phyloP scores from a whole-genome alignment of 768 basidiomycete species.

The Russula sp. region DNA sequence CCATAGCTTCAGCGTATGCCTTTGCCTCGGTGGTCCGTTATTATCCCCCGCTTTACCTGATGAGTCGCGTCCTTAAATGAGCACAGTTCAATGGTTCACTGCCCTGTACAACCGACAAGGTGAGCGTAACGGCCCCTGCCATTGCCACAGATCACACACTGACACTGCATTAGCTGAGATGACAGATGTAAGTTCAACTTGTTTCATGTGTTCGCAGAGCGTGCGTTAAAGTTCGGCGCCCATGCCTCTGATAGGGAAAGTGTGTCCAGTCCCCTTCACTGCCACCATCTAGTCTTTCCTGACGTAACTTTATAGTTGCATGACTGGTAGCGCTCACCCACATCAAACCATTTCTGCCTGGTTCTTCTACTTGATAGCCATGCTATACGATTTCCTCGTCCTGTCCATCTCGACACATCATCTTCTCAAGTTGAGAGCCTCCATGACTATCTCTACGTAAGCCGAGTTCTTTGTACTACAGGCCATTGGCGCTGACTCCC shows the following conservation, averaged over 20 bases:
- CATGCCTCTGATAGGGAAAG: slow-evolving; percentile 38
- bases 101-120: slow-evolving; percentile 51
- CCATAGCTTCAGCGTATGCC: slow-evolving; percentile 43
- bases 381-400: slow-evolving; percentile 54
- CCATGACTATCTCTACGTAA: slow-evolving; percentile 36
- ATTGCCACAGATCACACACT: slow-evolving; percentile 1
- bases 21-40: slow-evolving; percentile 45
- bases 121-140: slow-evolving; percentile 37
- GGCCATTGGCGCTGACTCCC: not conserved
- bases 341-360: slow-evolving; percentile 43
- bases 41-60: slow-evolving; percentile 30
- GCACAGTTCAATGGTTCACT: slow-evolving; percentile 54
- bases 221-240: not conserved
- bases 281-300: not conserved
- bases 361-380: slow-evolving; percentile 57
- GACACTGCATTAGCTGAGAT: slow-evolving; percentile 22
- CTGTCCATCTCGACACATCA: slow-evolving; percentile 50
- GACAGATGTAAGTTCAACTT: slow-evolving; percentile 1
- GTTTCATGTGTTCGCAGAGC: not conserved
- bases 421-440: slow-evolving; percentile 47
- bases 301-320: slow-evolving; percentile 43
- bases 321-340: slow-evolving; percentile 37
- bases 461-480: slow-evolving; percentile 2
- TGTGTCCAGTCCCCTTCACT: slow-evolving; percentile 29
- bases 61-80: not conserved